phyloP scores from a whole-genome alignment of 2,329 filamentous ascomycete genomes.

The Zasmidium angulare region DNA sequence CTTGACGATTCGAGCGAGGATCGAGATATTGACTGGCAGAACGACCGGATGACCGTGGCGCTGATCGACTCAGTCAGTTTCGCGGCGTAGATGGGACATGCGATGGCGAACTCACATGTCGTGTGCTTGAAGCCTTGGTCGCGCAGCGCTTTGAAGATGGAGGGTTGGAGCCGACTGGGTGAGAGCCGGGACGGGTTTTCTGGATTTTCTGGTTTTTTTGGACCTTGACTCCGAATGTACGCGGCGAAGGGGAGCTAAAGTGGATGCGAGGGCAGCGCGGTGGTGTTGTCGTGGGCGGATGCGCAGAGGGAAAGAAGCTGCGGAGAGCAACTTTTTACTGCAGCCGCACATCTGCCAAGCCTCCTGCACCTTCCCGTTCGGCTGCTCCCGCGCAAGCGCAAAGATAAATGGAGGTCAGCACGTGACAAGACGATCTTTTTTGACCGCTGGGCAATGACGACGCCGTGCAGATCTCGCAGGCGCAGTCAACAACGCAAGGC shows the following conservation, averaged over 20 bases:
- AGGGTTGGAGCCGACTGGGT: constrained; percentile 22
- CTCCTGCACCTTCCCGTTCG: background rate
- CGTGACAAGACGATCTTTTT: background rate
- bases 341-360: background rate
- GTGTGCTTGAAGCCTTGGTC: constrained; percentile 4
- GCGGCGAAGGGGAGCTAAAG: constrained; percentile 14
- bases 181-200: constrained; percentile 27
- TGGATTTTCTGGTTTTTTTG: constrained; percentile 42
- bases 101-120: constrained; percentile 8
- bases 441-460: background rate
- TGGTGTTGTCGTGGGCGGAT: constrained; percentile 8
- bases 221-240: constrained; percentile 26
- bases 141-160: constrained; percentile 1
- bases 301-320: constrained; percentile 4
- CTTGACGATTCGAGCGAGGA: background rate
- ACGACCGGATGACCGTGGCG: constrained; percentile 10
- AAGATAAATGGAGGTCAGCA: background rate
- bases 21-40: too few relatives aligned
- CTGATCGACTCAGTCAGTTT: constrained; percentile 5
- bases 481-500: background rate
- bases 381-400: background rate
- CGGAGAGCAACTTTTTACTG: background rate
- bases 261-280: constrained; percentile 1
- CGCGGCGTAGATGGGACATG: background rate
- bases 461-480: background rate